These are phyloP conservation scores for Podaxis carcinomalis DNA, from an alignment of 768 basidiomycete genomes.

Conservation along the genomic window DNA sequence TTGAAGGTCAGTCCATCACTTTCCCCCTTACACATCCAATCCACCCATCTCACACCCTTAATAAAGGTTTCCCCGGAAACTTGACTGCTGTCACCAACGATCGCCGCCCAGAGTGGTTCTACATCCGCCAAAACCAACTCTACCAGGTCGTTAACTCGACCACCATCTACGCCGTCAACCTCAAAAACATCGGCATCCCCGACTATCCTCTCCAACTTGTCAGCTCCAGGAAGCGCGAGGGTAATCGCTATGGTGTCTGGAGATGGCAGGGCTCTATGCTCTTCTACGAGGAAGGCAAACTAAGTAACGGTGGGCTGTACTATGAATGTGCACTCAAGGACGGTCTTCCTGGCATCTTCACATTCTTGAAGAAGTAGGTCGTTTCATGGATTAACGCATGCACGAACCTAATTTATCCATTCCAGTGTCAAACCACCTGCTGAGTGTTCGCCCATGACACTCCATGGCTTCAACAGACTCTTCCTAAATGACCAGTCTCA, in stretches of 20 bases:
- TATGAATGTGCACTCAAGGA: constrained; percentile 16
- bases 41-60: constrained; percentile 24
- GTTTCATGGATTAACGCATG: background rate
- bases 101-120: constrained; percentile 43
- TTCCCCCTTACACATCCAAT: background rate
- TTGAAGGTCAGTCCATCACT: constrained; percentile 1
- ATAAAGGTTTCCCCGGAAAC: constrained; percentile 43
- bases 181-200: constrained; percentile 40
- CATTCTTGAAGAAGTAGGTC: constrained; percentile 43
- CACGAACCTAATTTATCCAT: background rate
- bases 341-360: constrained; percentile 41
- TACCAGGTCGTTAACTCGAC: constrained; percentile 55
- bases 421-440: constrained; percentile 27
- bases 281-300: constrained; percentile 44
- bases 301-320: constrained; percentile 26
- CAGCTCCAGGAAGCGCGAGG: constrained; percentile 31
- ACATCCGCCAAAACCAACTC: constrained; percentile 46
- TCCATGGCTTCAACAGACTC: constrained; percentile 29
- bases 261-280: constrained; percentile 54
- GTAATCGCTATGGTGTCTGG: constrained; percentile 45
- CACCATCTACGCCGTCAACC: constrained; percentile 49
- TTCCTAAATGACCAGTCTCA: constrained; percentile 4
- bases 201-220: constrained; percentile 46
- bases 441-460: constrained; percentile 31
- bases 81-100: constrained; percentile 35